These are phyloP conservation scores for Marchantia paleacea DNA, from an alignment of 225 moss, liverwort and hornwort genomes.

Conservation along the genomic window DNA sequence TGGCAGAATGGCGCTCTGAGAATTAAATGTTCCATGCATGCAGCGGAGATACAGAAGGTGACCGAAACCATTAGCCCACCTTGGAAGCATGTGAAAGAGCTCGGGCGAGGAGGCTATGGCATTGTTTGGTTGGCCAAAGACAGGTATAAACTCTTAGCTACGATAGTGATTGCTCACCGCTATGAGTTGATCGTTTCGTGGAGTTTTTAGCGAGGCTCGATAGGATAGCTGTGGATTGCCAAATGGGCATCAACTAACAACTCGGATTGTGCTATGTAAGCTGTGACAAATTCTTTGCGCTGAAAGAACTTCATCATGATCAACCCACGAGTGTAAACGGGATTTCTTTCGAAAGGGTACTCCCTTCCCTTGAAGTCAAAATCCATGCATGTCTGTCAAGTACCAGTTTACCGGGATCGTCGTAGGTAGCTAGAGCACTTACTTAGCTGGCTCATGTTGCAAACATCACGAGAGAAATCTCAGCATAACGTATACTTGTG, in stretches of 20 bases:
- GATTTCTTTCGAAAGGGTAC: slow-evolving; percentile 15
- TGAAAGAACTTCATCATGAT: slow-evolving; percentile 15
- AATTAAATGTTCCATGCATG: background rate
- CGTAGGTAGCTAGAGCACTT: too few species aligned
- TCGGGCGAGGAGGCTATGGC: slow-evolving; percentile 12
- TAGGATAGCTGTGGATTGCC: background rate
- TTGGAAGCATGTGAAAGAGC: slow-evolving; percentile 7
- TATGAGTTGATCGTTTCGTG: background rate
- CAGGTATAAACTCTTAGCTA: background rate
- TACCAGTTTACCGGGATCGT: too few species aligned
- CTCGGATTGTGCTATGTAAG: background rate
- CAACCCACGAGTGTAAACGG: background rate
- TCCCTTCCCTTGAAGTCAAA: background rate
- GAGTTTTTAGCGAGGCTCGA: background rate
- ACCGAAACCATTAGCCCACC: background rate
- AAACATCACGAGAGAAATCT: too few species aligned
- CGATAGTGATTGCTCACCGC: background rate
- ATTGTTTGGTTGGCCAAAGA: slow-evolving; percentile 18
- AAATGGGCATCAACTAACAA: background rate
- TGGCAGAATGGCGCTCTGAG: background rate
- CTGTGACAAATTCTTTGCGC: slow-evolving; percentile 7
- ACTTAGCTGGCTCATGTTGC: too few species aligned
- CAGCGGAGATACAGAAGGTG: slow-evolving; percentile 1
- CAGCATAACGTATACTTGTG: too few species aligned
- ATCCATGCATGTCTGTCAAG: too few species aligned